Conservation (phyloP, 441 rosid species). For the Bocquillonia castaneifolia region DNA sequence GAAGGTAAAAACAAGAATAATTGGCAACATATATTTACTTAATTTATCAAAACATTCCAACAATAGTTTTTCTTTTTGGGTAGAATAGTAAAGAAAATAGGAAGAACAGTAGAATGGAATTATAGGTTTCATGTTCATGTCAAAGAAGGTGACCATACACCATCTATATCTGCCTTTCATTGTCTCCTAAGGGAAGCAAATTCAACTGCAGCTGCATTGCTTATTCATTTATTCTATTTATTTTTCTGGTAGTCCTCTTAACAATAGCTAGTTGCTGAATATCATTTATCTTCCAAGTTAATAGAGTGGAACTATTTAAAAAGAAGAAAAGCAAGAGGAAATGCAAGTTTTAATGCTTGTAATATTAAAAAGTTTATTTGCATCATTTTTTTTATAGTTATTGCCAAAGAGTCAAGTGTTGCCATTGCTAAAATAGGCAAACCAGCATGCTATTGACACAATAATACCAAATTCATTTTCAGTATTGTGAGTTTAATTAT, state of each 20-base stretch:
- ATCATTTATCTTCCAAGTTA: background rate
- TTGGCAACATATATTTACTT: background rate
- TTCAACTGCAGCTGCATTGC: background rate
- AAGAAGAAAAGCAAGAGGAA: too few species aligned
- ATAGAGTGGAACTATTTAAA: background rate
- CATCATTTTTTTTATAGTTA: too few species aligned
- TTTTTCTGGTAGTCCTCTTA: background rate
- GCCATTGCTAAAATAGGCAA: background rate
- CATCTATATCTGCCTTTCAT: constrained; percentile 12
- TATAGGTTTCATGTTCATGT: constrained; percentile 9
- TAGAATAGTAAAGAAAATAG: background rate
- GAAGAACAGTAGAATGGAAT: background rate
- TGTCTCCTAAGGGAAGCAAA: constrained; percentile 22
- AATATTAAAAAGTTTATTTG: too few species aligned
- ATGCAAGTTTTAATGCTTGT: background rate
- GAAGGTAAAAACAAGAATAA: background rate
- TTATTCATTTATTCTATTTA: background rate
- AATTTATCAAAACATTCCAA: background rate
- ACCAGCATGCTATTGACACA: too few species aligned
- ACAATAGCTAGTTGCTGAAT: background rate
- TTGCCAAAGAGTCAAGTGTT: background rate
- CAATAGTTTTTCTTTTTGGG: background rate
- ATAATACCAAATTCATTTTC: too few species aligned
- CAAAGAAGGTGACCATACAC: constrained; percentile 23
- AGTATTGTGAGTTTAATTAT: too few species aligned